Evolutionary conservation across 441 rosid species (phyloP).

Genomic region (Macaranga tanarius): DNA sequence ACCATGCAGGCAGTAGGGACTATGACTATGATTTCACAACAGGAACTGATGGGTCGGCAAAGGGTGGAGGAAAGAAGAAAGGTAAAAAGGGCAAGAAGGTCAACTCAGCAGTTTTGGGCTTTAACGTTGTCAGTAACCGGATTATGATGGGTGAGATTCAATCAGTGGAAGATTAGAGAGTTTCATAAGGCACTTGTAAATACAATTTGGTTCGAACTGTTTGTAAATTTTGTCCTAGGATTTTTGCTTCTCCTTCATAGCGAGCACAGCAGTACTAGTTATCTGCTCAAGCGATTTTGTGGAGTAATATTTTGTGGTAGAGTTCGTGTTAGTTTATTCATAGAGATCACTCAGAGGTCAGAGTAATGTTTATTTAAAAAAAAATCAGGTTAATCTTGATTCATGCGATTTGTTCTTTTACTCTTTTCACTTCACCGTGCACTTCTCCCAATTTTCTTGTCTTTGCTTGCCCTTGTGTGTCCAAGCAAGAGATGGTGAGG

Average conservation of each 20-base stretch:
- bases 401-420: neutral
- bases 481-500: too few species aligned
- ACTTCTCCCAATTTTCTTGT: neutral
- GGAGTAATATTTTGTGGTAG: constrained; percentile 27
- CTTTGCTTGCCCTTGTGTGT: too few species aligned
- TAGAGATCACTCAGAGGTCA: neutral
- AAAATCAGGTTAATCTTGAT: neutral
- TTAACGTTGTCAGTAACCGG: constrained; percentile 92
- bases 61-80: constrained; percentile 78
- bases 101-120: constrained; percentile 75
- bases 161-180: constrained; percentile 65
- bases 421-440: neutral
- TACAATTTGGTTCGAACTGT: constrained; percentile 29
- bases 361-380: neutral
- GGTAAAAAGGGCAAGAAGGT: constrained; percentile 94
- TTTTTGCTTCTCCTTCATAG: constrained; percentile 25
- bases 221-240: constrained; percentile 32
- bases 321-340: constrained; percentile 16
- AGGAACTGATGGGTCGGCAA: constrained; percentile 50
- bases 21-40: constrained; percentile 23
- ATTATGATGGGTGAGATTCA: constrained; percentile 99
- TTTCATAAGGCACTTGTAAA: constrained; percentile 37
- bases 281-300: constrained; percentile 55
- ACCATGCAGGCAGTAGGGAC: constrained; percentile 35
- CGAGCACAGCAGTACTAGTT: constrained; percentile 35